Base-by-base conservation (phyloP, 2,329 filamentous ascomycete species). In the Periconia macrospinosa region DNA sequence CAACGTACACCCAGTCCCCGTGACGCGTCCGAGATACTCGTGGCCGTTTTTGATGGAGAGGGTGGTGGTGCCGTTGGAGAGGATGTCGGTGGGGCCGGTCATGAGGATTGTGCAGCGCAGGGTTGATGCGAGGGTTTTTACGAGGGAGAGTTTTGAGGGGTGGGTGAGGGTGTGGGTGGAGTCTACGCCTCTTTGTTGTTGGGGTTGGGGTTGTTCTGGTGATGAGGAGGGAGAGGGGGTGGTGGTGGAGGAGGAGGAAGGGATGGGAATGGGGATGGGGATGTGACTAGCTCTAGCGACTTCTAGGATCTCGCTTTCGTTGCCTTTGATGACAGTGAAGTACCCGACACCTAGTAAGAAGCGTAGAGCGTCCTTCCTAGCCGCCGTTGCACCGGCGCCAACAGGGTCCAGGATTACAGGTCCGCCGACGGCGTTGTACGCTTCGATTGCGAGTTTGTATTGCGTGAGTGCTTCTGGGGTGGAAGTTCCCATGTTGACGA, bases 401-500 rank as follows among this genome's bases (percentile, higher is more conserved):
- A 97, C 93, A 0, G 94, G 93, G 63, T 97, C 94, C 48, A 94
- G 86, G 0, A 97, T 79, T 0, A 96, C 84, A 0, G 92, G 91
- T 1, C 88, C 84, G 1, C 86, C 86, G 9, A 82, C 83, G 2
- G 80, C 78, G 65, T 97, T 97, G 79, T 97, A 97, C 1, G 91
- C 92, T 41, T 77, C 77, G 10, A 96, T 78, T 0, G 92, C 92
- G 68, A 86, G 82, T 37, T 85, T 68, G 71, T 94, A 92, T 71
- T 90, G 91, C 11, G 78, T 66, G 2, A 93, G 74, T 35, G 86
- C 87, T 6, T 91, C 89, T 0, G 87, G 85, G 1, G 90, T 94
- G 7, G 93, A 86, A 0, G 91, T 96, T 27, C 93, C 93, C 91
- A 97, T 97, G 75, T 97, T 97, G 68, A 97, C 83, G 44, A 97